A percentile compares a stretch with the other conserved stretches of the same genome.
phyloP scores from a whole-genome alignment of 805 yeast species.

The Ogataea corticis region DNA sequence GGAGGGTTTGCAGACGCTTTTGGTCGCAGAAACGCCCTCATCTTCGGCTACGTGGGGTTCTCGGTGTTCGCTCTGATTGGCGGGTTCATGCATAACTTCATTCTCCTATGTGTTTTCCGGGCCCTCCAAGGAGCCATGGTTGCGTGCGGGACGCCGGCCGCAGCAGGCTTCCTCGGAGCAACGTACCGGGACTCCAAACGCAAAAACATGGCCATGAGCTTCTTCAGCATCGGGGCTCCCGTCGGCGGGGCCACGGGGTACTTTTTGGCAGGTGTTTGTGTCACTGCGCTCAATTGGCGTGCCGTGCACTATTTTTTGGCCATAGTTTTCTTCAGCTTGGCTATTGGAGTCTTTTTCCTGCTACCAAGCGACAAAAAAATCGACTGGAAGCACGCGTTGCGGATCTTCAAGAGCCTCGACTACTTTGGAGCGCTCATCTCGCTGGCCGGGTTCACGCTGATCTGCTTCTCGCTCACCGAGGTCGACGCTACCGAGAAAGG shows the following conservation, averaged over 20 bases:
- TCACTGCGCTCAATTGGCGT: conserved; percentile 42
- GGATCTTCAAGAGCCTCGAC: conserved; percentile 35
- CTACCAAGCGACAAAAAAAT: conserved; percentile 39
- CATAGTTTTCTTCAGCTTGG: conserved; percentile 36
- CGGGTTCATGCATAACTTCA: conserved; percentile 40
- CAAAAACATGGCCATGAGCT: conserved; percentile 44
- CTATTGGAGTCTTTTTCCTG: conserved; percentile 23
- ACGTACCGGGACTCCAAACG: conserved; percentile 40
- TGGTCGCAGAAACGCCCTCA: conserved; percentile 44
- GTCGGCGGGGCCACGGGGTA: conserved; percentile 45
- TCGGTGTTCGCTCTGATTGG: conserved; percentile 36
- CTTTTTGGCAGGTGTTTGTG: conserved; percentile 45
- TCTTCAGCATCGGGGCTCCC: conserved; percentile 49
- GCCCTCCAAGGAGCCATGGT: conserved; percentile 46
- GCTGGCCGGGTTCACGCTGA: conserved; percentile 39
- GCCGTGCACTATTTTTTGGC: conserved; percentile 42
- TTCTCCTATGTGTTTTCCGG: conserved; percentile 41
- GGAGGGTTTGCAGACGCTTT: conserved; percentile 50
- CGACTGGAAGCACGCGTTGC: conserved; percentile 27
- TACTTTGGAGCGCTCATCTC: conserved; percentile 46
- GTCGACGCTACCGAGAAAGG: conserved; percentile 41
- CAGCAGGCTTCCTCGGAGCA: conserved; percentile 47
- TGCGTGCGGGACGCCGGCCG: conserved; percentile 48
- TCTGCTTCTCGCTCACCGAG: conserved; percentile 46
- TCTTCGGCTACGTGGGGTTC: conserved; percentile 36